Evolutionary conservation across 176 grass and related monocot genomes (phyloP), one percentile per base, ranked within the genome.

Genomic region (Musa acuminata): DNA sequence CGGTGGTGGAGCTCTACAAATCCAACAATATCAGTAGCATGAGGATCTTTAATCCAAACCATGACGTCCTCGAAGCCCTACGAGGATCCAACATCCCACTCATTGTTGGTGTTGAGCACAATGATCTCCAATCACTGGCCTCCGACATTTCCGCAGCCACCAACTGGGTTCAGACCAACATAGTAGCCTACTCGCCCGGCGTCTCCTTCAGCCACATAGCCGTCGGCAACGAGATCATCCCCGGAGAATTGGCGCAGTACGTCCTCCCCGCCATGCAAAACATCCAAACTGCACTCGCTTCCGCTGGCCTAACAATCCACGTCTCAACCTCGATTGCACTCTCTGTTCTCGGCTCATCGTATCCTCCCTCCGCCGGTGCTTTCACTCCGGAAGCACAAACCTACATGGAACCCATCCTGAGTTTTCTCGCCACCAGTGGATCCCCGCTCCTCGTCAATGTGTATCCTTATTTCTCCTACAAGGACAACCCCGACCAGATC

Each of bases 391-490:
- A 6, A 13, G 67, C 67, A 8, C 26, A 49, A 1, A 19, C 13
- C 2, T 49, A 14, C 67, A 1, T 70, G 67, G 1, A 11, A 11
- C 43, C 67, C 20, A 70, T 70, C 12, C 5, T 49, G 0, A 0
- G 8, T 8, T 50, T 70, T 11, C 19, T 70, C 13, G 43, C 67
- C 14, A 70, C 1, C 67, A 21, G 13, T 8, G 35, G 67, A 2
- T 13, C 67, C 5, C 70, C 70, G 2, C 70, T 72, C 11, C 70
- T 72, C 12, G 50, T 72, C 14, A 72, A 72, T 2, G 70, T 43
- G 9, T 72, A 72, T 50, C 70, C 70, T 8, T 72, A 72, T 2
- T 72, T 23, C 70, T 1, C 16, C n/a, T 72, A 72, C 51, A 50
- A 1, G 9, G 11, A 13, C 19, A 24, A 53, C 70, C 7, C 9